Conservation (phyloP, 2,329 filamentous ascomycete genomes). For the Allantophomopsis lycopodina region DNA sequence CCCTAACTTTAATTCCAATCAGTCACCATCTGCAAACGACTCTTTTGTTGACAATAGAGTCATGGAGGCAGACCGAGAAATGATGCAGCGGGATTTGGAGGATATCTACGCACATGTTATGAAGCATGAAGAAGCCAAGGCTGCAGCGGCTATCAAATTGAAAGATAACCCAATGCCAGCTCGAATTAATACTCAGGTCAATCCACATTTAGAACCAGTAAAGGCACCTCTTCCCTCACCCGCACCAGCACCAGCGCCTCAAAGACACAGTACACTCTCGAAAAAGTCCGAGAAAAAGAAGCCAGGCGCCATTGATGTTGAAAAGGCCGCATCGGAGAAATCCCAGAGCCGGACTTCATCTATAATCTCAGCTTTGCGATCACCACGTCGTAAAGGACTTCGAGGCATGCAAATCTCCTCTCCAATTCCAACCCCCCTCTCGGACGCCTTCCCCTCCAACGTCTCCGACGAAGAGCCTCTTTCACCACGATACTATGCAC, state of each 20-base stretch:
- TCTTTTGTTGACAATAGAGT: conserved; percentile 65
- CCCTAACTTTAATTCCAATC: conserved; percentile 23
- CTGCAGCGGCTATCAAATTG: conserved; percentile 36
- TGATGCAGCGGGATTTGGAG: conserved; percentile 73
- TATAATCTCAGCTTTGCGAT: conserved; percentile 45
- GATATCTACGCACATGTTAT: conserved; percentile 85
- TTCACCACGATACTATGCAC: conserved; percentile 42
- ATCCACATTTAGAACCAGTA: too few relatives aligned
- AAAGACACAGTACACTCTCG: conserved; percentile 20
- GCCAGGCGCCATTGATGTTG: not conserved
- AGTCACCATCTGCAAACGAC: conserved; percentile 28
- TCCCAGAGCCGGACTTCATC: conserved; percentile 42
- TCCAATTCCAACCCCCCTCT: conserved; percentile 50
- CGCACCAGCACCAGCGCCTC: conserved; percentile 15
- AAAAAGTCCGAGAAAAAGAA: conserved; percentile 9
- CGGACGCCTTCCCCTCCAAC: conserved; percentile 41
- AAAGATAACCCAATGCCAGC: conserved; percentile 23
- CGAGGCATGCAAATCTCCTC: conserved; percentile 44
- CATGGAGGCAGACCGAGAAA: conserved; percentile 58
- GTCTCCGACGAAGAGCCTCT: conserved; percentile 42
- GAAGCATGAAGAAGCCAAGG: conserved; percentile 67
- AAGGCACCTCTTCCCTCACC: conserved; percentile 3
- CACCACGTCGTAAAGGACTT: conserved; percentile 27
- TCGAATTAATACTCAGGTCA: conserved; percentile 8
- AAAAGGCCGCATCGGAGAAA: conserved; percentile 22